phyloP scores from a whole-genome alignment of 768 basidiomycete genomes.

The Heimioporus sp. region DNA sequence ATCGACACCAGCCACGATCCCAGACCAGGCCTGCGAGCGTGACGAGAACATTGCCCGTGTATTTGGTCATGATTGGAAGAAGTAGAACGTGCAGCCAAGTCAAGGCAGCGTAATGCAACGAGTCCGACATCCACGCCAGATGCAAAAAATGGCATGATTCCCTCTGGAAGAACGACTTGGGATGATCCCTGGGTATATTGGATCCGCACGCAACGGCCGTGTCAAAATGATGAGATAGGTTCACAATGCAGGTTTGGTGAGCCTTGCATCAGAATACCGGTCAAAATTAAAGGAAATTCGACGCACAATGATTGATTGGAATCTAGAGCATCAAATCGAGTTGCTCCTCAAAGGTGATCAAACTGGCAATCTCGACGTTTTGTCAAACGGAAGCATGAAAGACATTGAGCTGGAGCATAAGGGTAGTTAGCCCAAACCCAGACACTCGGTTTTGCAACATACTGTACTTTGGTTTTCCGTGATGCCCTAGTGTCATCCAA shows the following conservation, averaged over 20 bases:
- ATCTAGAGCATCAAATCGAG: constrained; percentile 51
- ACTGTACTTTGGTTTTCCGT: too few relatives aligned
- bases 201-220: constrained; percentile 77
- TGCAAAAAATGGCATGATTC: constrained; percentile 66
- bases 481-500: too few relatives aligned
- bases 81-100: not conserved
- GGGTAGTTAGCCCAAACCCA: not conserved
- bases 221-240: not conserved
- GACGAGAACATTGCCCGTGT: constrained; percentile 59
- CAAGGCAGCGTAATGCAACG: constrained; percentile 12
- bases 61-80: constrained; percentile 51
- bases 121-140: constrained; percentile 73
- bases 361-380: constrained; percentile 59
- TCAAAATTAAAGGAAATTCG: constrained; percentile 50
- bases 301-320: constrained; percentile 62
- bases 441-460: too few relatives aligned
- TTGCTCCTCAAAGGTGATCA: constrained; percentile 59
- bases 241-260: too few relatives aligned
- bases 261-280: too few relatives aligned
- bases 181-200: constrained; percentile 76
- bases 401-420: constrained; percentile 45
- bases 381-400: constrained; percentile 58
- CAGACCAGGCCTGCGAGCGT: constrained; percentile 58
- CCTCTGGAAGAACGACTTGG: constrained; percentile 74
- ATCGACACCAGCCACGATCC: constrained; percentile 71